Percentiles rank a stretch among this genome's conserved stretches.
Evolutionary conservation across 1,139 yeast species (phyloP).

Genomic region (Hansenula lynferdii): DNA sequence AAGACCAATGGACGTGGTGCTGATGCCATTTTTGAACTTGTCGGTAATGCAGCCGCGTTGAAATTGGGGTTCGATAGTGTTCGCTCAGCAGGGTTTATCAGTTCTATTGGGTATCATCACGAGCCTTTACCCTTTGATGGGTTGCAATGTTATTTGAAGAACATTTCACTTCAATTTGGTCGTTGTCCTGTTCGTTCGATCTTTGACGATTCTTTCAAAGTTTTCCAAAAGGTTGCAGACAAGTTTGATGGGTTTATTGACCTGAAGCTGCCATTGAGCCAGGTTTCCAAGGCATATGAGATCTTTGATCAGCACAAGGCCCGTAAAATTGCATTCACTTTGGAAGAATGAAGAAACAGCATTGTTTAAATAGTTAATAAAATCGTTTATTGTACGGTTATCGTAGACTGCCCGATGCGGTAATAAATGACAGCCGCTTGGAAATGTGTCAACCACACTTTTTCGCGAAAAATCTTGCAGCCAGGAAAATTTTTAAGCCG

Average conservation of each 20-base stretch:
- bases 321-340: conserved; percentile 46
- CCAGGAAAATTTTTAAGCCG: too few relatives aligned
- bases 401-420: too few relatives aligned
- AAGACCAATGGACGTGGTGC: conserved; percentile 57
- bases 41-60: conserved; percentile 67
- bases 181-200: conserved; percentile 60
- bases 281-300: conserved; percentile 43
- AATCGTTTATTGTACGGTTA: too few relatives aligned
- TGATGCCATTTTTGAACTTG: conserved; percentile 69
- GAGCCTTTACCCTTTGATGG: conserved; percentile 55
- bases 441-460: too few relatives aligned
- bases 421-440: too few relatives aligned
- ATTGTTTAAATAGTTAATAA: too few relatives aligned
- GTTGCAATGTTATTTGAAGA: conserved; percentile 53
- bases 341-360: too few relatives aligned
- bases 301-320: conserved; percentile 50
- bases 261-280: conserved; percentile 36
- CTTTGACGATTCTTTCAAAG: conserved; percentile 46
- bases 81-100: conserved; percentile 54
- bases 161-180: conserved; percentile 56
- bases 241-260: conserved; percentile 48
- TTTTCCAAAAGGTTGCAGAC: conserved; percentile 40
- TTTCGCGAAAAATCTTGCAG: too few relatives aligned
- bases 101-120: conserved; percentile 61
- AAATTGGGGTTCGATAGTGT: conserved; percentile 48